Evolutionary conservation across 1,139 yeast species (phyloP), one percentile per base, ranked within the genome.

Genomic region (Pneumocystis sp.): DNA sequence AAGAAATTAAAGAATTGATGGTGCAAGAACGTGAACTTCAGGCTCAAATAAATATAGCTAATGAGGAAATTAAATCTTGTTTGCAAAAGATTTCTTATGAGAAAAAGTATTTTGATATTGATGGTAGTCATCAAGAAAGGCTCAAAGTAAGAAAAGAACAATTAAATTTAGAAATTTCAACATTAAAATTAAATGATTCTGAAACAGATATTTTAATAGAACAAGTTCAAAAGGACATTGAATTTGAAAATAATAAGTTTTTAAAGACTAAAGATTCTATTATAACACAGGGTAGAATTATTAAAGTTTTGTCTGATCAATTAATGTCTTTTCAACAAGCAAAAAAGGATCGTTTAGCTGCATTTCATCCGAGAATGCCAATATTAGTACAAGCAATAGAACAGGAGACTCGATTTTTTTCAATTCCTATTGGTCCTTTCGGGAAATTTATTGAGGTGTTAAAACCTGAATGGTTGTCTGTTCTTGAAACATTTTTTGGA

Each of bases 381-480:
- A 63, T 66, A 0, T 75, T 83, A 6, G 71, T 86, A 10, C 69
- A 71, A 1, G 82, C 76, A 1, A 82, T 88, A 15, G 70, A 72
- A 7, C 66, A 71, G 60, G 67, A 73, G 34, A 57, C 69, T 62
- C 44, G 72, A 65, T 76, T 87, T 80, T 78, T 77, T 29, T 69
- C 73, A 1, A 72, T 70, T 31, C 96, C 96, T 0, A 74, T 87
- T n/a, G 98, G 98, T 0, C 99, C 99, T 0, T 67, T 91, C 0
- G 97, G 97, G 0, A 71, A 79, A 8, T 77, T 77, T 67, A 78
- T 90, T 1, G 78, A 82, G 10, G 77, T 93, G 19, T 87, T 83
- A 25, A 82, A 76, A 69, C 76, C 79, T n/a, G 74, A 79, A 59
- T 91, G 91, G 91, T 76, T 81, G 7, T 80, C 80, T 25, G 73